Evolutionary conservation across 2,329 filamentous ascomycete species (phyloP), one percentile per base, ranked within the genome.

Genomic region (Seiridium unicorne): DNA sequence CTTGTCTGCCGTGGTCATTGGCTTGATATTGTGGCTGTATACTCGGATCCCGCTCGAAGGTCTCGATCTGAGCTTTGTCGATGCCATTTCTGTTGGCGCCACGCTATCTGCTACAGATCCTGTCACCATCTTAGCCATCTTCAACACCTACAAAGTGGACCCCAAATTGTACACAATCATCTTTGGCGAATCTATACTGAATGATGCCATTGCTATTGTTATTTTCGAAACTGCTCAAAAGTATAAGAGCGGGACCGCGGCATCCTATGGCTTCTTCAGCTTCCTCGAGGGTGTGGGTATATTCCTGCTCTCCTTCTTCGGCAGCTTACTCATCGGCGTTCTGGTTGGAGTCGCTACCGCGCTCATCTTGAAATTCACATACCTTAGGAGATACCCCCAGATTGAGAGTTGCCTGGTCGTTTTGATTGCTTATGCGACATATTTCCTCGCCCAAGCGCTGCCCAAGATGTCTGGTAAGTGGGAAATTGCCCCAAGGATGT

Each of bases 121-220:
- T 0, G 94, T 99, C 61, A 99, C 95, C 0, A 98, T 99, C 68
- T 82, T 99, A 58, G 95, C 95, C 73, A 99, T 99, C 68, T 99
- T 99, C 85, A 98, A 97, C 75, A 91, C 95, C 1, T 99, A 98
- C 85, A 98, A 98, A 77, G 95, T 99, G 69, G 95, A 99, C 70
- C 95, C 95, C 3, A 98, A 98, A 77, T 85, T 99, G 18, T 99
- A 99, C 78, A 99, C 95, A 36, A 89, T 99, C 73, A 99, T 99
- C 66, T 99, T 99, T 74, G 95, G 95, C 72, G 95, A 99, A 78
- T 96, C 94, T 6, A 98, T 99, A 62, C 81, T 99, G 59, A 99
- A 99, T 74, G 95, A 99, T 79, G 95, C 95, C 49, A 94, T 99
- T 71, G 95, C 95, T 65, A 99, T 99, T 74, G 95, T 99, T 71